Base-by-base conservation (phyloP, 345 rosid species). In the Eutrema japonicum region DNA sequence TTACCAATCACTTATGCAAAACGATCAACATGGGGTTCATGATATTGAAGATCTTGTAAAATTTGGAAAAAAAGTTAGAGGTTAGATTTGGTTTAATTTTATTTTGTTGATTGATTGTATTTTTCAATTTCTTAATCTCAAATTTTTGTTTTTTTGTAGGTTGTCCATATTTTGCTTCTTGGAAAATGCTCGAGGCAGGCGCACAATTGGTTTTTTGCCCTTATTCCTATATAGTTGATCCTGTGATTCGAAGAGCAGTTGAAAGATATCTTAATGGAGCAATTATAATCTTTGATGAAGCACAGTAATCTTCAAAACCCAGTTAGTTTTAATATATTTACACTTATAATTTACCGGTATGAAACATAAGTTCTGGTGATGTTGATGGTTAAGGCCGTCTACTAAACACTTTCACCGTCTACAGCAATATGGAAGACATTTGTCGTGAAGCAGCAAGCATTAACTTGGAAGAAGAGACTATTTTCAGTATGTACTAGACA, bases 21-120 rank as follows among this genome's bases (percentile, higher is more conserved):
- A 92, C 72, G 97, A 96, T 41, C 87, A 88, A 80, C 88, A 89
- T 41, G 99, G 89, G 84, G 89, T 83, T 53, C 93, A 94, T 78
- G 99, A 94, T 79, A 94, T 94, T 69, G 99, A 94, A 88, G 99
- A 94, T 85, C 92, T 94, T 56, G 90, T 94, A 63, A 94, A 89
- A 88, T 80, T 94, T 78, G 99, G 99, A 77, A 83, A 88, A 79
- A 80, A 74, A 68, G 96, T 92, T 73, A 86, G 82, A 95, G 99
- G 99, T 89, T 75, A 33, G 54, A 74, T n/a, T 61, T 76, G 46
- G 46, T 60, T 47, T 32, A 4, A 3, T 2, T 42, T 51, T 48
- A 22, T 22, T 22, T 22, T 22, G 26, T 51, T 45, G 14, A 16
- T 43, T 57, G 54, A 42, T 47, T 38, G 6, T 13, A 16, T 14